Base-by-base conservation (phyloP, 768 basidiomycete genomes). In the Lanmaoa rubissima region DNA sequence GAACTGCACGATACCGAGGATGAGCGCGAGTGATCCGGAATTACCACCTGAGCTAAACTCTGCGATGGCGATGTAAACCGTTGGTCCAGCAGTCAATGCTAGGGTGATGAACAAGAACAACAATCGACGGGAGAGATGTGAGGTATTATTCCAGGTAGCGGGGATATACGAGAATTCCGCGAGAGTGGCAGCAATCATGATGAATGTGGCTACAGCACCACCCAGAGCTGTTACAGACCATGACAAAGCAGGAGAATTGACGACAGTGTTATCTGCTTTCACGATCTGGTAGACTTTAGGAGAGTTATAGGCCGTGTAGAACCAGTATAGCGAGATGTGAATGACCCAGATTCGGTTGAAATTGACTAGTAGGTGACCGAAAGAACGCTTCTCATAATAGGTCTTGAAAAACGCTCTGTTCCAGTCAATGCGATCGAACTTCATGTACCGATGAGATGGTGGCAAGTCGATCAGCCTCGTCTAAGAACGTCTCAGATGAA, bases 331-430 rank as follows among this genome's bases (percentile, higher is more conserved):
- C 34, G 95, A 84, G 56, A 99, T 79, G 75, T 98, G 97, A 60
- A 96, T 89, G 73, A 98, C 94, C 95, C 97, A 99, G 64, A 99
- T 92, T 46, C 96, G 92, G 77, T 98, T 98, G 79, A 99, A 99
- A 80, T 99, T 98, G 82, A 99, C 95, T 56, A 98, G 82, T 2
- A 98, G 81, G 73, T 99, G 97, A 40, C 94, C 90, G 73, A 96
- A 93, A 0, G 95, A 95, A 32, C 97, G 93, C 68, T 94, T 94
- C 74, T 99, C 97, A 61, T 88, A 94, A 74, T 98, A 99, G 0
- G 96, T 98, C 79, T 99, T 98, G 90, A 94, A 97, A 75, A 98
- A 98, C 4, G 87, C 95, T 28, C 87, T 81, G 66, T 89, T 88
- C 97, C 97, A 99, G 60, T 98, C 96, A 64, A 99, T 87, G 48